A percentile compares a stretch with the other conserved stretches of the same genome.
These are phyloP conservation scores for Rubroboletus pulcherrimus DNA, from an alignment of 768 basidiomycete species.

Conservation along the genomic window DNA sequence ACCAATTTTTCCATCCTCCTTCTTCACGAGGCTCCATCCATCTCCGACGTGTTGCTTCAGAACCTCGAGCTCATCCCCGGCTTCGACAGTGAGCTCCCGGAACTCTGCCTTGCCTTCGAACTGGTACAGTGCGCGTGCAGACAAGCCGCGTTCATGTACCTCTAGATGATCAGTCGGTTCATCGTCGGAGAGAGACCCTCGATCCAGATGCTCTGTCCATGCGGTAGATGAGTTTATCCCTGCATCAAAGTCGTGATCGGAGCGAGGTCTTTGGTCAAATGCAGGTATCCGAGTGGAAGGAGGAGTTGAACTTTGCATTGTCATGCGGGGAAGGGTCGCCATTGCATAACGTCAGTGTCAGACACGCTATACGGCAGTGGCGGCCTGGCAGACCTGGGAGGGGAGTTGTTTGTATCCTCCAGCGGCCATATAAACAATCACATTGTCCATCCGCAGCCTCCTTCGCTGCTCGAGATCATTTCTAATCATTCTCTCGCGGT, in stretches of 20 bases:
- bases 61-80: conserved; percentile 69
- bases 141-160: conserved; percentile 36
- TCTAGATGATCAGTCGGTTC: conserved; percentile 41
- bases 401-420: conserved; percentile 5
- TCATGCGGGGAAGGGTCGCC: conserved; percentile 36
- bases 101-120: conserved; percentile 78
- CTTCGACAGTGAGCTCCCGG: conserved; percentile 62
- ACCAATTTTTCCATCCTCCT: conserved; percentile 56
- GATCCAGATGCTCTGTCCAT: conserved; percentile 65
- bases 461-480: not conserved
- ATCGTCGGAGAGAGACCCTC: conserved; percentile 46
- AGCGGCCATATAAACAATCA: conserved; percentile 1
- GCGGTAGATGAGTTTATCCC: conserved; percentile 76
- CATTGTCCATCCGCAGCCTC: not conserved
- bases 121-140: conserved; percentile 66
- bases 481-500: not conserved
- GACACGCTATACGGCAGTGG: not conserved
- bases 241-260: conserved; percentile 56
- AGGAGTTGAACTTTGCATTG: conserved; percentile 24
- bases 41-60: conserved; percentile 69
- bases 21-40: conserved; percentile 77
- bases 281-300: conserved; percentile 4
- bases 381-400: not conserved
- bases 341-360: conserved; percentile 15
- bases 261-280: conserved; percentile 27